Percentiles rank a stretch among this genome's conserved stretches.
Conservation (phyloP, 176 grass and related monocot species). For the Eremochloa ophiuroides region DNA sequence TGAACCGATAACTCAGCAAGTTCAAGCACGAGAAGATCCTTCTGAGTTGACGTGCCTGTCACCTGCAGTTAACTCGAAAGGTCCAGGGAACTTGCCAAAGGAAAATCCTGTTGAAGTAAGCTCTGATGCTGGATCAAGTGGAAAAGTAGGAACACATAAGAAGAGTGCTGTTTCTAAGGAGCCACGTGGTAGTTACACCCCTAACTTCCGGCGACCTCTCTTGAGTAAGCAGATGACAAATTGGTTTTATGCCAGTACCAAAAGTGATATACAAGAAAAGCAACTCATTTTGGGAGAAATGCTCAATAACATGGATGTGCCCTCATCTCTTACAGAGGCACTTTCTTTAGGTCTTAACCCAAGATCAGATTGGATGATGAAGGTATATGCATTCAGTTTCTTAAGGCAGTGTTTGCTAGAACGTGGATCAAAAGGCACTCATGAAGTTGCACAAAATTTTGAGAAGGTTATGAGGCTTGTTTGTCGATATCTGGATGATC, state of each 20-base stretch:
- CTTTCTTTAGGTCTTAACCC: conserved; percentile 70
- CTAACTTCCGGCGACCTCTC: conserved; percentile 86
- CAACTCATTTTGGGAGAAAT: conserved; percentile 64
- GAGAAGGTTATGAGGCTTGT: conserved; percentile 95
- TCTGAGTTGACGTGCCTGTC: not conserved
- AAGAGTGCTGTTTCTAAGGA: conserved; percentile 42
- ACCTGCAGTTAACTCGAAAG: conserved; percentile 2
- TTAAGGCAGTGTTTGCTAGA: conserved; percentile 56
- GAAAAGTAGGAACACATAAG: conserved; percentile 26
- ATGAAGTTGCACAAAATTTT: conserved; percentile 84
- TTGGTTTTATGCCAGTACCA: conserved; percentile 57
- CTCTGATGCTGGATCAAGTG: conserved; percentile 23
- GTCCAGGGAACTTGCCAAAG: conserved; percentile 20
- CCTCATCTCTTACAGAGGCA: conserved; percentile 70
- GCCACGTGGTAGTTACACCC: conserved; percentile 46
- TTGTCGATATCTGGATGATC: conserved; percentile 83
- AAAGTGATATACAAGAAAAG: conserved; percentile 66
- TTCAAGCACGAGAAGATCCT: conserved; percentile 30
- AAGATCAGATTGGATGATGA: conserved; percentile 91
- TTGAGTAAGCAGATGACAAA: conserved; percentile 81
- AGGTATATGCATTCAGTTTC: conserved; percentile 81
- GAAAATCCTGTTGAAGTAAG: conserved; percentile 19
- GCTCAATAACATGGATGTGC: conserved; percentile 53
- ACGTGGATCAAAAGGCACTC: conserved; percentile 64
- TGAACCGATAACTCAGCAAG: conserved; percentile 21